Base-by-base conservation (phyloP, 768 basidiomycete genomes). In the Fistulinella prunicolor region DNA sequence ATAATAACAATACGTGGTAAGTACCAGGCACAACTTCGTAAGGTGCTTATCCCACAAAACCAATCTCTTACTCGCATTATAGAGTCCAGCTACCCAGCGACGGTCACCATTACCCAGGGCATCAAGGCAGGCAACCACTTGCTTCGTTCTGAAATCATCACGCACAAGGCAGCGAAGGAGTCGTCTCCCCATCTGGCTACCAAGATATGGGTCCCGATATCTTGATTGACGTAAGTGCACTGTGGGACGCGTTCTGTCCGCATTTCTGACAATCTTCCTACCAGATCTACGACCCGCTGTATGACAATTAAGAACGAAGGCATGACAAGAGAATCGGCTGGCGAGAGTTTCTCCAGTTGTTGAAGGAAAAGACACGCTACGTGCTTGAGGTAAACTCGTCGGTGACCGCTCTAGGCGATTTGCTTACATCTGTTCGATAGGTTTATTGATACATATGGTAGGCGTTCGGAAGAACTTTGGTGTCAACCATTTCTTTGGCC, bases 141-240 rank as follows among this genome's bases (percentile, higher is more conserved):
- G 41, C 62, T 89, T 56, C 85, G 89, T 3, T 80, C 87, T 64
- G 88, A 89, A 32, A 74, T 90, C 64, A 82, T 91, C 57, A 73
- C 83, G 7, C 79, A 29, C 53, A 12, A 50, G n/a, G 46, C 42
- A 59, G 44, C 38, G 65, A 66, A 34, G 76, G 79, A 26, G 84
- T 83, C 30, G 67, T 65, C 17, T 71, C 89, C 47, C 88, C 89
- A 4, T 87, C 88, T 29, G 86, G 74, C 17, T 91, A 91, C 69
- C 69, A 57, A 9, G 82, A 85, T 59, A 74, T 60, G 36, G 85
- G 87, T 50, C 75, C 86, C 2, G 87, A 87, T 42, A 83, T 90
- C 62, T 73, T 77, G 50, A 74, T 71, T 48, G 72, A 75, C 13
- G n/a, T n/a, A n/a, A n/a, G n/a, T n/a, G n/a, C n/a, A 60, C 73